These are phyloP conservation scores for Penicillium verrucosum DNA, from an alignment of 2,329 filamentous ascomycete genomes.

Conservation along the genomic window DNA sequence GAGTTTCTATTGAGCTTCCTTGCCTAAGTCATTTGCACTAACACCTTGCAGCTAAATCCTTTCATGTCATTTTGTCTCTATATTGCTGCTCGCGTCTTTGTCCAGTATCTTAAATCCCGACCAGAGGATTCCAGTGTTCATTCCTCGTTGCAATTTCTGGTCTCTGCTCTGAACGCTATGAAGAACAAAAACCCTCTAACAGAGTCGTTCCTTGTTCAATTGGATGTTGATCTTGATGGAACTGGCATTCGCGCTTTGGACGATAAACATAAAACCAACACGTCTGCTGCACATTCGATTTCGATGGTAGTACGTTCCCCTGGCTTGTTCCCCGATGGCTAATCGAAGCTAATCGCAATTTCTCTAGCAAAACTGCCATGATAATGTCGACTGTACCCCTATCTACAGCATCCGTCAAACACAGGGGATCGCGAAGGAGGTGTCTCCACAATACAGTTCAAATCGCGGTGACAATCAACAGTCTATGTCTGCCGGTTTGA, in stretches of 20 bases:
- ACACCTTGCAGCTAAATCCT: constrained; percentile 71
- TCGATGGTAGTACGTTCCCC: constrained; percentile 12
- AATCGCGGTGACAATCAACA: constrained; percentile 6
- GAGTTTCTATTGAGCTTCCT: constrained; percentile 39
- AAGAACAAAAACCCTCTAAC: constrained; percentile 87
- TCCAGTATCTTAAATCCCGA: constrained; percentile 93
- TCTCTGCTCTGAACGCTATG: constrained; percentile 84
- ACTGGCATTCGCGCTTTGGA: constrained; percentile 33
- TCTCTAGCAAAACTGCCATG: constrained; percentile 12
- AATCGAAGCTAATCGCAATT: constrained; percentile 2
- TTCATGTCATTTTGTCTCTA: constrained; percentile 96
- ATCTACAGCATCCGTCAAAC: constrained; percentile 10
- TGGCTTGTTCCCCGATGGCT: neutral
- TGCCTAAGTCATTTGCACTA: constrained; percentile 13
- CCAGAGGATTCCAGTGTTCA: constrained; percentile 74
- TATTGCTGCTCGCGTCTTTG: constrained; percentile 90
- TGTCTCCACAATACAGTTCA: neutral
- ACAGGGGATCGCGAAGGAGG: neutral
- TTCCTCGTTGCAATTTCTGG: constrained; percentile 82
- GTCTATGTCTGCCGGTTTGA: constrained; percentile 2
- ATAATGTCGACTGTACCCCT: constrained; percentile 10
- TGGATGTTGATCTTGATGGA: constrained; percentile 84
- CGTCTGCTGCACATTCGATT: constrained; percentile 9
- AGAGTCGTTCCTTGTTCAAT: constrained; percentile 88
- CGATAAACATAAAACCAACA: constrained; percentile 7